Conservation (phyloP, 495 filamentous ascomycete species). For the Hyaloscypha variabilis region DNA sequence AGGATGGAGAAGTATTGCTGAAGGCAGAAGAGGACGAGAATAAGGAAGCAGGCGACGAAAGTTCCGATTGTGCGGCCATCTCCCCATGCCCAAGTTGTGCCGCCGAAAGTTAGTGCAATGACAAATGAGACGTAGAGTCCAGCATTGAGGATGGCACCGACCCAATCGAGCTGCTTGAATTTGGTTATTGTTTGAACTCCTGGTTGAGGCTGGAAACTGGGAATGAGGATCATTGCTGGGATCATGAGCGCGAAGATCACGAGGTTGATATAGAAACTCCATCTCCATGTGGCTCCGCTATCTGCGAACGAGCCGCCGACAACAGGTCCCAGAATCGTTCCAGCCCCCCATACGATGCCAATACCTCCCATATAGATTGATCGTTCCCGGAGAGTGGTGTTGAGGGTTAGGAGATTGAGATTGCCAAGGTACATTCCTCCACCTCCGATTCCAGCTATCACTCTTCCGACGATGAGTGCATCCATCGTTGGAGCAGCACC, state of each 20-base stretch:
- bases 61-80: constrained; percentile 47
- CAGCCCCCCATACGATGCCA: constrained; percentile 49
- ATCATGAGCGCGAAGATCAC: constrained; percentile 4
- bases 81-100: constrained; percentile 47
- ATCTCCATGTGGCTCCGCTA: constrained; percentile 43
- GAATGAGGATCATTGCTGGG: constrained; percentile 18
- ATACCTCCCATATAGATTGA: constrained; percentile 44
- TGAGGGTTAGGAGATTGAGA: constrained; percentile 32
- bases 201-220: constrained; percentile 13
- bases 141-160: constrained; percentile 39
- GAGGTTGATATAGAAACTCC: constrained; percentile 34
- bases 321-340: constrained; percentile 46
- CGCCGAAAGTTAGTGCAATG: constrained; percentile 53
- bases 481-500: constrained; percentile 55
- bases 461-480: constrained; percentile 54
- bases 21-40: constrained; percentile 47
- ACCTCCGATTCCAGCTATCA: constrained; percentile 42
- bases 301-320: constrained; percentile 44
- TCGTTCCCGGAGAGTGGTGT: constrained; percentile 44
- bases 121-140: constrained; percentile 37
- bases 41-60: constrained; percentile 45
- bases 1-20: constrained; percentile 51
- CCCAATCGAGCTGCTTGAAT: constrained; percentile 23
- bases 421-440: constrained; percentile 53
- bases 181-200: background rate